These are phyloP conservation scores for Blastobotrys malaysiensis DNA, from an alignment of 1,139 yeast species.

Conservation along the genomic window DNA sequence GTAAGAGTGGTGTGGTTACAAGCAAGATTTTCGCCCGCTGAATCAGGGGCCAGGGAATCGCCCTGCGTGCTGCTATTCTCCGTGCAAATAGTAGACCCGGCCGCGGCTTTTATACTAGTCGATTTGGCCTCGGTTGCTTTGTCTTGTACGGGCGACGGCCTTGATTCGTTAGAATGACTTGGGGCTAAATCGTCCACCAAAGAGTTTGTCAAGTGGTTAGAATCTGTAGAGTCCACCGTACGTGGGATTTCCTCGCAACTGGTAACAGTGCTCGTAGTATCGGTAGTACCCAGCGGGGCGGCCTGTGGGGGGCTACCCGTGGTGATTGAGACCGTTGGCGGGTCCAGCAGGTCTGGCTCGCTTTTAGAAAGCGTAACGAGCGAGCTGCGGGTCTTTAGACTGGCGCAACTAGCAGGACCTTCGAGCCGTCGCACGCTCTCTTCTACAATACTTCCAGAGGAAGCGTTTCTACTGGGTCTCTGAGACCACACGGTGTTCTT, in stretches of 20 bases:
- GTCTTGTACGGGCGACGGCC: no score
- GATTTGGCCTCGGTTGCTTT: no score
- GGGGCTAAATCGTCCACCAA: no score
- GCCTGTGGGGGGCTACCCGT: not conserved
- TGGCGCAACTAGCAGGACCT: not conserved
- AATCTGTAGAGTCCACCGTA: no score
- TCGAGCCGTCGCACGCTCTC: not conserved
- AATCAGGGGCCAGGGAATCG: not conserved
- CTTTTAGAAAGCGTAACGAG: not conserved
- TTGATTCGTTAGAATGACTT: no score
- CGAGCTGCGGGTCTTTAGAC: not conserved
- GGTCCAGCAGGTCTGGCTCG: not conserved
- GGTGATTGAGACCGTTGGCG: not conserved
- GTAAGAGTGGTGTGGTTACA: not conserved
- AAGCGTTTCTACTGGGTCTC: not conserved
- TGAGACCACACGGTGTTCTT: constrained; percentile 4
- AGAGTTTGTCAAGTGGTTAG: no score
- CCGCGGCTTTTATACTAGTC: no score
- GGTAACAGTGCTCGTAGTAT: not conserved
- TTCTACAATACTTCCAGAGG: not conserved
- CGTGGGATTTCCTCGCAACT: no score
- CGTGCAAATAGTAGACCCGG: not conserved
- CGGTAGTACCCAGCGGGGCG: no score
- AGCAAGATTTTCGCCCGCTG: not conserved
- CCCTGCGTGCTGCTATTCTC: no score